Percentiles rank a stretch among this genome's conserved stretches.
Conservation (phyloP, 1,139 yeast species). For the Lodderomyces metapsilosis region DNA sequence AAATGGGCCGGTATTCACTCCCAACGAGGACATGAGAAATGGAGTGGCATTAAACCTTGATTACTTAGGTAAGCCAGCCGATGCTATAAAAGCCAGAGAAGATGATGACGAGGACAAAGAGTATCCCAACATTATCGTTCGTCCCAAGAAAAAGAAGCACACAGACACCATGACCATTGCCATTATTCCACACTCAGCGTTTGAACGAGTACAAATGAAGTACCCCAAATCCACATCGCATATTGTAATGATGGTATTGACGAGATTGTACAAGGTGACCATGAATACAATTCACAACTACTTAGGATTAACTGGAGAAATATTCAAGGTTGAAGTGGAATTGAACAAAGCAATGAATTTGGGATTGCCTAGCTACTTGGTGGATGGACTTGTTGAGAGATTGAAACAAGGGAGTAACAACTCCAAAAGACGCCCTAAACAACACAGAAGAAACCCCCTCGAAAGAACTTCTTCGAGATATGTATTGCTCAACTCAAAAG, state of each 20-base stretch:
- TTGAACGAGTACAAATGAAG: slow-evolving; percentile 65
- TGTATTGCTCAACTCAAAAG: slow-evolving; percentile 61
- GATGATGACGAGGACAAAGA: slow-evolving; percentile 2
- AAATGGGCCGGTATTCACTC: not conserved
- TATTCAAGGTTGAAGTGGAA: slow-evolving; percentile 70
- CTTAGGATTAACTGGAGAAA: slow-evolving; percentile 79
- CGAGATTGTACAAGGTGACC: slow-evolving; percentile 85
- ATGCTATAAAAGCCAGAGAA: not conserved
- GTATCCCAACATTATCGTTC: slow-evolving; percentile 14
- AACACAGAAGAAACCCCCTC: slow-evolving; percentile 9
- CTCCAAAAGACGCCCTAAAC: slow-evolving; percentile 6
- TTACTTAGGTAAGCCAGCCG: slow-evolving; percentile 6
- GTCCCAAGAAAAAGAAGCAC: slow-evolving; percentile 12
- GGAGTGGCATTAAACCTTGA: slow-evolving; percentile 12
- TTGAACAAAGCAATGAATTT: slow-evolving; percentile 51
- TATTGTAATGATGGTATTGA: slow-evolving; percentile 87
- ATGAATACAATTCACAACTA: slow-evolving; percentile 87
- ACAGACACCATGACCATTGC: slow-evolving; percentile 59
- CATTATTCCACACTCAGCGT: slow-evolving; percentile 84
- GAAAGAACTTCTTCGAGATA: slow-evolving; percentile 49
- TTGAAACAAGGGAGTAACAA: slow-evolving; percentile 17
- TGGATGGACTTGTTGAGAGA: slow-evolving; percentile 55
- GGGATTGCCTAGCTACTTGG: slow-evolving; percentile 58
- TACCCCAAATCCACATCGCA: slow-evolving; percentile 92
- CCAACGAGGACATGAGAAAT: slow-evolving; percentile 6